Evolutionary conservation across 768 basidiomycete genomes (phyloP).

Genomic region (Boletus rubroflammeus): DNA sequence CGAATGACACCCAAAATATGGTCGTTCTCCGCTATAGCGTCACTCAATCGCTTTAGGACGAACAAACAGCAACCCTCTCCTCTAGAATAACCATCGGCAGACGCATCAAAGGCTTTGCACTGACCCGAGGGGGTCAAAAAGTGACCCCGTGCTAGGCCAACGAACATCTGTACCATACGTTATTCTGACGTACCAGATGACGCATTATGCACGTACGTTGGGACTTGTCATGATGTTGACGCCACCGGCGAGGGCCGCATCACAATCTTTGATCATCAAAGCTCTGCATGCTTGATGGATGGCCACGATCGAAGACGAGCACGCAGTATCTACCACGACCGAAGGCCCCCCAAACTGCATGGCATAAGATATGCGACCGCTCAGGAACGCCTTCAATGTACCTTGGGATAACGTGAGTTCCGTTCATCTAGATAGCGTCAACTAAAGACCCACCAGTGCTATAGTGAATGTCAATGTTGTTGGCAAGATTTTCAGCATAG

Average conservation of each 20-base stretch:
- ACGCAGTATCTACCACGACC: conserved; percentile 69
- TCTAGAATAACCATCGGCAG: conserved; percentile 72
- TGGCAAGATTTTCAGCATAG: conserved; percentile 60
- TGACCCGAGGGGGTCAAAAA: conserved; percentile 65
- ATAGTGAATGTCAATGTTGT: conserved; percentile 68
- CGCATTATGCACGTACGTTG: conserved; percentile 45
- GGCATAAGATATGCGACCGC: conserved; percentile 67
- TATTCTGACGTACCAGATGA: conserved; percentile 1
- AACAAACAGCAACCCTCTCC: conserved; percentile 70
- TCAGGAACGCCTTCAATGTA: conserved; percentile 64
- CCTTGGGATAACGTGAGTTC: conserved; percentile 32
- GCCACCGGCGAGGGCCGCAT: conserved; percentile 69
- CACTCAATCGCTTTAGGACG: conserved; percentile 64
- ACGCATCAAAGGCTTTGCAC: conserved; percentile 67
- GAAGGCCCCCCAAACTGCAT: conserved; percentile 70
- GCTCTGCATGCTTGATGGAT: conserved; percentile 69
- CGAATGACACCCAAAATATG: conserved; percentile 65
- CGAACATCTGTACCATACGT: conserved; percentile 49
- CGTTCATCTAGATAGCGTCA: not conserved
- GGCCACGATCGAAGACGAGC: conserved; percentile 67
- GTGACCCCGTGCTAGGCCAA: conserved; percentile 65
- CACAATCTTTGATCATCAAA: conserved; percentile 59
- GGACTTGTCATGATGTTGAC: conserved; percentile 69
- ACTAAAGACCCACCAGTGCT: conserved; percentile 47
- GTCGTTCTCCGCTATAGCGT: conserved; percentile 66